phyloP scores from a whole-genome alignment of 495 filamentous ascomycete genomes.

The Paragyromitra xinjiangensis region DNA sequence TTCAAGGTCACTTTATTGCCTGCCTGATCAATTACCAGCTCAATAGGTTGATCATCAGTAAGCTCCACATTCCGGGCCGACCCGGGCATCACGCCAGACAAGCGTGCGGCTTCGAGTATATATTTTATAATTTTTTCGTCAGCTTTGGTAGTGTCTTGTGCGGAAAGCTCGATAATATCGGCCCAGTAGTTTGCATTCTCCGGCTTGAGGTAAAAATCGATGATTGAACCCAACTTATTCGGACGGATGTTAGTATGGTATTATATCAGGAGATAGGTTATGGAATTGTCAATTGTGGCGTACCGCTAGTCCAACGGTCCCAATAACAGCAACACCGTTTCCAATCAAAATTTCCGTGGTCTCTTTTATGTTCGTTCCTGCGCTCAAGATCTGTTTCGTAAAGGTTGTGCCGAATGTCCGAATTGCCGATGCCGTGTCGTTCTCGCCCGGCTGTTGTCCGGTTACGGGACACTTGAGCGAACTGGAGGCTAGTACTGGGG shows the following conservation, averaged over 20 bases:
- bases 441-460: background rate
- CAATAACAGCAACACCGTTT: constrained; percentile 41
- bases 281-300: background rate
- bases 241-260: background rate
- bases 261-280: background rate
- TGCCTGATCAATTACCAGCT: background rate
- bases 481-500: background rate
- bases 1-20: constrained; percentile 3
- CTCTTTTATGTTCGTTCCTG: constrained; percentile 14
- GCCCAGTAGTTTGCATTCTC: constrained; percentile 43
- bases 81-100: constrained; percentile 19
- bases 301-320: constrained; percentile 36
- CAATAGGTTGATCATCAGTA: background rate
- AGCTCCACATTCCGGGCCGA: constrained; percentile 22
- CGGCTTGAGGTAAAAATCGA: constrained; percentile 50
- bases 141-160: background rate
- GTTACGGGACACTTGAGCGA: background rate
- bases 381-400: constrained; percentile 21
- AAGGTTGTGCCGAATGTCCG: constrained; percentile 31
- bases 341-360: constrained; percentile 49
- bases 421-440: constrained; percentile 5
- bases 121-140: constrained; percentile 42
- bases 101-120: constrained; percentile 44
- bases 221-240: constrained; percentile 43
- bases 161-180: constrained; percentile 35